These are phyloP conservation scores for Phaeotremella skinneri DNA, from an alignment of 768 basidiomycete genomes.

Conservation along the genomic window DNA sequence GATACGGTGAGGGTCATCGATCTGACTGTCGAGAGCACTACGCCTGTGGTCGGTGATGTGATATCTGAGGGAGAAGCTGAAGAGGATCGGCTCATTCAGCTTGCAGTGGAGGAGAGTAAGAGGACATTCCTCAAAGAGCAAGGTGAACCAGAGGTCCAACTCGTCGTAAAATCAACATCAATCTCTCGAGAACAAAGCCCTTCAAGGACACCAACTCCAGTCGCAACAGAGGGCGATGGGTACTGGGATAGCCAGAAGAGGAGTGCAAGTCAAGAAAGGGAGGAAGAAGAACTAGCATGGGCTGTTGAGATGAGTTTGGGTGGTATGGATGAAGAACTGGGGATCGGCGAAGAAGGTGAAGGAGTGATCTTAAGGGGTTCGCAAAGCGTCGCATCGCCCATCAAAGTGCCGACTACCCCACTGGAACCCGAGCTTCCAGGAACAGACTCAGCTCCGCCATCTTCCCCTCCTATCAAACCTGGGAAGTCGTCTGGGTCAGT, in stretches of 20 bases:
- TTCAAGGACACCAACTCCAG: constrained; percentile 5
- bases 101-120: constrained; percentile 35
- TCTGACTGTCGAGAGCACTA: constrained; percentile 10
- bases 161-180: background rate
- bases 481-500: constrained; percentile 51
- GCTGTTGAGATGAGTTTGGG: constrained; percentile 36
- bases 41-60: constrained; percentile 3
- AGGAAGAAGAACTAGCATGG: constrained; percentile 41
- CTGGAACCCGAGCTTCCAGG: background rate
- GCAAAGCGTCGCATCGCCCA: background rate
- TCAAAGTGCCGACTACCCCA: background rate
- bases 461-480: constrained; percentile 3
- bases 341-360: constrained; percentile 14
- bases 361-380: constrained; percentile 6
- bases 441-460: background rate
- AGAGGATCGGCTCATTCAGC: constrained; percentile 29
- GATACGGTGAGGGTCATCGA: background rate
- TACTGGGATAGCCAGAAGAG: constrained; percentile 14
- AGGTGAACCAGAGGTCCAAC: background rate
- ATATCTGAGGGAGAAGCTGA: background rate
- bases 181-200: background rate
- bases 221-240: constrained; percentile 11
- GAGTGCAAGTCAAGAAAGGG: constrained; percentile 19
- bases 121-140: background rate
- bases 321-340: constrained; percentile 2